phyloP scores from a whole-genome alignment of 2,329 filamentous ascomycete species.

The Cercospora berteroae region DNA sequence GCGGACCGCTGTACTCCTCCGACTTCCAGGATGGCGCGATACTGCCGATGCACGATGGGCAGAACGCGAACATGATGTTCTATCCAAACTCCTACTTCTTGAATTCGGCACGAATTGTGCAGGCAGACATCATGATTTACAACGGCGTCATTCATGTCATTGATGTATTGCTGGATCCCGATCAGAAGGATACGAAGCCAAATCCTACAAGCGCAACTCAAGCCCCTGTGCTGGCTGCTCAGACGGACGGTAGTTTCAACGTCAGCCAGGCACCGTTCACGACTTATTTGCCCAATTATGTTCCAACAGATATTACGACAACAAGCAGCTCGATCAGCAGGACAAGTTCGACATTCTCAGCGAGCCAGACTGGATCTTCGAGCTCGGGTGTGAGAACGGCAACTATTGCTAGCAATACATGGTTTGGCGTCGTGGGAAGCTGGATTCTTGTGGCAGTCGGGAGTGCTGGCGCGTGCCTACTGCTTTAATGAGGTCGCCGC shows the following conservation, averaged over 20 bases:
- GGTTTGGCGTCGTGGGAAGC: neutral
- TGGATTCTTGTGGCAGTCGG: neutral
- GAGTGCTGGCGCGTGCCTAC: neutral
- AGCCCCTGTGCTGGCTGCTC: conserved; percentile 34
- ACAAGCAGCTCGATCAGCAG: neutral
- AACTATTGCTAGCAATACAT: neutral
- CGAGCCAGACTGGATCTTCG: conserved; percentile 1
- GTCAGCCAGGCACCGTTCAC: conserved; percentile 22
- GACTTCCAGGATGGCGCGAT: conserved; percentile 33
- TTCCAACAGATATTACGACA: conserved; percentile 15
- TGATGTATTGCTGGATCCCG: conserved; percentile 49
- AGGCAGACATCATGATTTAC: conserved; percentile 50
- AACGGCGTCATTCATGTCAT: conserved; percentile 61
- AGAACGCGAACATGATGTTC: conserved; percentile 47
- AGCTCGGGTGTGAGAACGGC: neutral
- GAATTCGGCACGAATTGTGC: conserved; percentile 54
- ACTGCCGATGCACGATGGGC: conserved; percentile 30
- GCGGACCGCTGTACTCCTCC: conserved; percentile 34
- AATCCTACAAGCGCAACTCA: conserved; percentile 41
- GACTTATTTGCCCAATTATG: conserved; percentile 20
- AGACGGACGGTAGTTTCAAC: conserved; percentile 11
- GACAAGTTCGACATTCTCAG: neutral
- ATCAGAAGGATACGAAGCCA: conserved; percentile 39
- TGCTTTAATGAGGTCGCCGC: neutral
- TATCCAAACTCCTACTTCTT: conserved; percentile 46